These are phyloP conservation scores for Aspergillus asperescens DNA, from an alignment of 495 filamentous ascomycete genomes.

Conservation along the genomic window DNA sequence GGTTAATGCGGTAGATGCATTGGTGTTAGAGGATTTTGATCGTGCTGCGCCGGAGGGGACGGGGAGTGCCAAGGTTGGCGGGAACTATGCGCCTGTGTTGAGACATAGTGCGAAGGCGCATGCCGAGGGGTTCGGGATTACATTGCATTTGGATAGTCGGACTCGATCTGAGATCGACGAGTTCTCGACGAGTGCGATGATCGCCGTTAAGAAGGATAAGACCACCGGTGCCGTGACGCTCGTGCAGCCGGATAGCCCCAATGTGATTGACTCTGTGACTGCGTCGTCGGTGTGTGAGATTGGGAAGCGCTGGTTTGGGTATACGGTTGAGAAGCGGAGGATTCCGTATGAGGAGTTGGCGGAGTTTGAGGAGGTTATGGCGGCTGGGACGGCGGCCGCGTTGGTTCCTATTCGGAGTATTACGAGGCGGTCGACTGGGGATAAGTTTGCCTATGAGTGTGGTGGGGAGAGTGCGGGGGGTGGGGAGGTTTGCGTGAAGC, in stretches of 20 bases:
- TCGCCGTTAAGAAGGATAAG: conserved; percentile 57
- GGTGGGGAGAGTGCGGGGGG: conserved; percentile 63
- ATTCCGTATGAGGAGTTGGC: conserved; percentile 76
- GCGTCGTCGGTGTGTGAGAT: conserved; percentile 66
- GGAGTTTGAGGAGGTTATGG: conserved; percentile 78
- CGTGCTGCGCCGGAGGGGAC: conserved; percentile 51
- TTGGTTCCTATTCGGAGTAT: conserved; percentile 89
- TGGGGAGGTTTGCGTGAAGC: conserved; percentile 60
- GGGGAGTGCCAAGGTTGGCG: conserved; percentile 51
- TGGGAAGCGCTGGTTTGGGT: conserved; percentile 56
- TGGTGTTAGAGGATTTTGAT: conserved; percentile 67
- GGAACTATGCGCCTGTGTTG: conserved; percentile 66
- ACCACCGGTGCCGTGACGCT: conserved; percentile 58
- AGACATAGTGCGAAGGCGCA: conserved; percentile 71
- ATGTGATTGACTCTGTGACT: conserved; percentile 80
- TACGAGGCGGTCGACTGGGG: conserved; percentile 58
- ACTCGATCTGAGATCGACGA: conserved; percentile 78
- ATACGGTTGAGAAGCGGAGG: conserved; percentile 57
- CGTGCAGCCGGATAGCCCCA: conserved; percentile 72
- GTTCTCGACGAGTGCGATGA: conserved; percentile 83
- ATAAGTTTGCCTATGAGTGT: conserved; percentile 62
- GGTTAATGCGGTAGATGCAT: conserved; percentile 67
- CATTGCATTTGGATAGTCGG: conserved; percentile 78
- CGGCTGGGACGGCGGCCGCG: conserved; percentile 87
- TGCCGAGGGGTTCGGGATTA: conserved; percentile 73